These are phyloP conservation scores for Neonectria ditissima DNA, from an alignment of 2,329 filamentous ascomycete species.

Conservation along the genomic window DNA sequence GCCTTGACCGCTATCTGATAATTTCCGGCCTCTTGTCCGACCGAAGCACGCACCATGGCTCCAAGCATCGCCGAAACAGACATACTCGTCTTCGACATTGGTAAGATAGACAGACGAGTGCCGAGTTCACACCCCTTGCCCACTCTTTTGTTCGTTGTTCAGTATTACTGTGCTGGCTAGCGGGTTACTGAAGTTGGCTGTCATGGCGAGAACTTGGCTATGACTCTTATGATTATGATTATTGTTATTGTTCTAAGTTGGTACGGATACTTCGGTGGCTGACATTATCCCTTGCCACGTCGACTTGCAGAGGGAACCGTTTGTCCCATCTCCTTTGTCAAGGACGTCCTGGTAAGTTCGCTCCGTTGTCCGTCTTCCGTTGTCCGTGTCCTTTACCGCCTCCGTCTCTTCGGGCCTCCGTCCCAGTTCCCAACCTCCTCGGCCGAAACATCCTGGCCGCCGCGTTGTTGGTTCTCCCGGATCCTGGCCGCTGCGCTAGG, in stretches of 20 bases:
- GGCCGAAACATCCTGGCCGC: constrained; percentile 32
- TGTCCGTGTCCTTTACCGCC: constrained; percentile 29
- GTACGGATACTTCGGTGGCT: constrained; percentile 4
- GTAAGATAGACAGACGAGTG: constrained; percentile 44
- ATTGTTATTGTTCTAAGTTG: constrained; percentile 18
- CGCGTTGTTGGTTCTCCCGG: constrained; percentile 27
- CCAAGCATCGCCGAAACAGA: constrained; percentile 47
- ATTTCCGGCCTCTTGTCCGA: constrained; percentile 30
- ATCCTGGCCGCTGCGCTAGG: constrained; percentile 26
- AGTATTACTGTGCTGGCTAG: background rate
- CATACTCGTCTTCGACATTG: constrained; percentile 53
- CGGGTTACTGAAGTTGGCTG: background rate
- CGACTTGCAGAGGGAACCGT: constrained; percentile 77
- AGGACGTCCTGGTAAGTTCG: constrained; percentile 80
- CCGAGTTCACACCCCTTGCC: constrained; percentile 10
- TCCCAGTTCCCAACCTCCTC: constrained; percentile 39
- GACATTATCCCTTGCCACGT: constrained; percentile 12
- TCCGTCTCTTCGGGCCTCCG: constrained; percentile 40
- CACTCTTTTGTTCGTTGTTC: constrained; percentile 13
- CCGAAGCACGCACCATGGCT: constrained; percentile 33
- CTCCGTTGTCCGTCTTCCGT: constrained; percentile 34
- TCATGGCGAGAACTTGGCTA: background rate
- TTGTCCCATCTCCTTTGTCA: constrained; percentile 86
- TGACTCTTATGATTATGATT: constrained; percentile 9
- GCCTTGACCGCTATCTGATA: constrained; percentile 26